Percentiles rank a stretch among this genome's conserved stretches.
phyloP scores from a whole-genome alignment of 257 asterid genomes.

The Galeopsis tetrahit region DNA sequence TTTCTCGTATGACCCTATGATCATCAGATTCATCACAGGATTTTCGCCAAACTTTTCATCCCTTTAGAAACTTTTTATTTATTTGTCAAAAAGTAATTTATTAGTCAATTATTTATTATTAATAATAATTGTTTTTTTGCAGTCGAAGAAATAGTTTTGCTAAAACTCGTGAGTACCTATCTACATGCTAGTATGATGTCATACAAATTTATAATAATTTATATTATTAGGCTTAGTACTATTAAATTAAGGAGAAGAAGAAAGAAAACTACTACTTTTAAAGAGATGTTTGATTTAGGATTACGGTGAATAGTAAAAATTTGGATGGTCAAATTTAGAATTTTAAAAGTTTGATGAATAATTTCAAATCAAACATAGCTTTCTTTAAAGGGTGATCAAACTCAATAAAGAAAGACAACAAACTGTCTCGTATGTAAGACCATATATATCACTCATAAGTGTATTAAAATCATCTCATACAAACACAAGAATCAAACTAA shows the following conservation, averaged over 20 bases:
- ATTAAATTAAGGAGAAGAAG: neutral
- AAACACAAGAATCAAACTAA: no score
- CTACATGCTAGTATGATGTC: neutral
- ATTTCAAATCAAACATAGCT: no score
- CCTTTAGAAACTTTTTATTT: neutral
- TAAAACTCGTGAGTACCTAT: neutral
- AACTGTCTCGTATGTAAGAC: no score
- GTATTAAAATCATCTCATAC: no score
- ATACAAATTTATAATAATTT: no score
- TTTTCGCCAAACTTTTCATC: slow-evolving; percentile 1
- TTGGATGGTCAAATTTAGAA: no score
- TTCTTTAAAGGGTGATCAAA: no score
- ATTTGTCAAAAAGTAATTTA: neutral
- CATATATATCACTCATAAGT: no score
- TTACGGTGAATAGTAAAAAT: no score
- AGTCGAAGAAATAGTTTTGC: neutral
- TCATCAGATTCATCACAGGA: neutral
- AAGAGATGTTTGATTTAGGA: neutral
- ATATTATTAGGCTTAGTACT: neutral
- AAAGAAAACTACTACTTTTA: neutral
- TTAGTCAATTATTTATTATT: neutral
- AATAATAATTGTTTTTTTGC: neutral
- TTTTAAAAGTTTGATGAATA: no score
- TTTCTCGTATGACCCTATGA: no score
- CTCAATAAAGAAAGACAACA: no score